Conservation (phyloP, 2,329 filamentous ascomycete genomes). For the Teratosphaeriaceae sp. region DNA sequence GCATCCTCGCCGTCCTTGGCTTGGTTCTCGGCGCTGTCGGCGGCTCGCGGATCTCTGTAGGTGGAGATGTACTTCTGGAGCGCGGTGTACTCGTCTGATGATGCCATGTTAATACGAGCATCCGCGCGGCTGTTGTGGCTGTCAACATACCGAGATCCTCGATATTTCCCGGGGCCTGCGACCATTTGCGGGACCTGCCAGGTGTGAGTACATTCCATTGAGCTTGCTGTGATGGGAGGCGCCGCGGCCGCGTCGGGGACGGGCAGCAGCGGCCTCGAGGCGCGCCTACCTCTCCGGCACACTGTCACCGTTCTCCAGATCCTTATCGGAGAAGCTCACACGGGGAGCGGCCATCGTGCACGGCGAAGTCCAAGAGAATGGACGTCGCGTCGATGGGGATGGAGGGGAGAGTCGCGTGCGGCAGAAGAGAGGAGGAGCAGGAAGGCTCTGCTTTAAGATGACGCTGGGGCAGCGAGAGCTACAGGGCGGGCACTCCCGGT, state of each 20-base stretch:
- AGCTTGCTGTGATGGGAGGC: not conserved
- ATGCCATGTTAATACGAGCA: conserved; percentile 15
- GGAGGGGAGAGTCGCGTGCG: conserved; percentile 6
- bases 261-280: conserved; percentile 4
- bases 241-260: not conserved
- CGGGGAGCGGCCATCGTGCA: conserved; percentile 31
- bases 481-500: too few relatives aligned
- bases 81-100: conserved; percentile 56
- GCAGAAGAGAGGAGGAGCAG: conserved; percentile 9
- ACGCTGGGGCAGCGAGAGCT: too few relatives aligned
- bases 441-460: not conserved
- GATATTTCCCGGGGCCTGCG: conserved; percentile 33
- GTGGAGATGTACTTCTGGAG: conserved; percentile 62
- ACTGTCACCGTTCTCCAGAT: conserved; percentile 29
- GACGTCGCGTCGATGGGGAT: conserved; percentile 13
- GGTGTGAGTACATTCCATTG: conserved; percentile 11
- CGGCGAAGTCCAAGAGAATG: conserved; percentile 28
- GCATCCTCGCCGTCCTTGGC: conserved; percentile 42
- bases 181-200: conserved; percentile 32
- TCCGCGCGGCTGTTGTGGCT: conserved; percentile 3
- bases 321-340: conserved; percentile 35
- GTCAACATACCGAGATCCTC: conserved; percentile 34
- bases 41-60: conserved; percentile 54
- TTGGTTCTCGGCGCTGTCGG: conserved; percentile 32
- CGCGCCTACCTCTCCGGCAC: conserved; percentile 17